Conservation (phyloP, 257 asterid species). For the Scutellaria galericulata region DNA sequence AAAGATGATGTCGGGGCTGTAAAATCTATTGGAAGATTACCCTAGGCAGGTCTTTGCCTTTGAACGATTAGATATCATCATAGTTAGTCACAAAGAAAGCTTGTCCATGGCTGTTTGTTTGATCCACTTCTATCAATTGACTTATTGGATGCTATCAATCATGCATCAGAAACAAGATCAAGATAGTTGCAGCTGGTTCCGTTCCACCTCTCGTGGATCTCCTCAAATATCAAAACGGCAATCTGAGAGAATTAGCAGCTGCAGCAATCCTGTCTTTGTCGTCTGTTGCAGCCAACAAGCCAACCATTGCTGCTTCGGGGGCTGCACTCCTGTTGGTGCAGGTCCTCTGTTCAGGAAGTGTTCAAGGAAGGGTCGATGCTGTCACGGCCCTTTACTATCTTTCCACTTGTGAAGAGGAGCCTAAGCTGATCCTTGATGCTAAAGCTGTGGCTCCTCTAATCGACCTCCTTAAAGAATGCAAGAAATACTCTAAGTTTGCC, state of each 20-base stretch:
- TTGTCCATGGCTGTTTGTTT: conserved; percentile 24
- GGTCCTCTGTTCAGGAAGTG: conserved; percentile 74
- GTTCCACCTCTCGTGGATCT: conserved; percentile 81
- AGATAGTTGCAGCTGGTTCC: conserved; percentile 76
- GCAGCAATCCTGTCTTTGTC: conserved; percentile 81
- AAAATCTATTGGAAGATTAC: conserved; percentile 9
- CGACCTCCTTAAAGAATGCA: conserved; percentile 77
- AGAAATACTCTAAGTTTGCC: conserved; percentile 81
- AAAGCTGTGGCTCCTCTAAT: conserved; percentile 73
- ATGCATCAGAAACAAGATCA: conserved; percentile 71
- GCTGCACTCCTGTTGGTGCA: conserved; percentile 69
- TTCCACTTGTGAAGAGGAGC: conserved; percentile 59
- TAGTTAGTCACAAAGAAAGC: too few species aligned
- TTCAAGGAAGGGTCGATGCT: conserved; percentile 86
- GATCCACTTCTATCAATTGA: conserved; percentile 26
- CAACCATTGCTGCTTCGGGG: conserved; percentile 72
- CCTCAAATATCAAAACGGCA: conserved; percentile 61
- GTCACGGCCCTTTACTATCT: conserved; percentile 88
- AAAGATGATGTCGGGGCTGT: background rate
- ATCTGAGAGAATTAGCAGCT: conserved; percentile 78
- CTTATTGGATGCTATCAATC: conserved; percentile 23
- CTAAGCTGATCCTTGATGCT: conserved; percentile 59
- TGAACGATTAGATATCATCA: too few species aligned
- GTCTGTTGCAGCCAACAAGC: conserved; percentile 70
- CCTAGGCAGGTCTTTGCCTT: background rate